Conservation (phyloP, 345 rosid species). For the Salix exigua region DNA sequence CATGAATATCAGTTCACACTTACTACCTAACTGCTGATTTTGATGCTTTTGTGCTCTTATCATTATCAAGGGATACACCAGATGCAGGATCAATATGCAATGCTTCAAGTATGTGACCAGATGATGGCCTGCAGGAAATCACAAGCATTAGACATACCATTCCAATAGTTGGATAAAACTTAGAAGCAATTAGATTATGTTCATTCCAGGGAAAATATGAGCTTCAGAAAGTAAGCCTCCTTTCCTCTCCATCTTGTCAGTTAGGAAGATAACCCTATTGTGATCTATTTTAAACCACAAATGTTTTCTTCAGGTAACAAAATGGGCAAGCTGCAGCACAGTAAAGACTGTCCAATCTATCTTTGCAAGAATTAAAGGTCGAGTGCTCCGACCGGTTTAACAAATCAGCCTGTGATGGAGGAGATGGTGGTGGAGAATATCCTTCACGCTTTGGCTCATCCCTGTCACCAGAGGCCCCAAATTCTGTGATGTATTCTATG, state of each 20-base stretch:
- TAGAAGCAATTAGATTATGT: slow-evolving; percentile 17
- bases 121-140: slow-evolving; percentile 74
- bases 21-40: slow-evolving; percentile 62
- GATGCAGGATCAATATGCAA: slow-evolving; percentile 97
- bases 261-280: slow-evolving; percentile 50
- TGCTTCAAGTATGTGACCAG: slow-evolving; percentile 88
- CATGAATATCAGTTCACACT: not conserved
- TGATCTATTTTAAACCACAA: slow-evolving; percentile 46
- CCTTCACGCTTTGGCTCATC: slow-evolving; percentile 67
- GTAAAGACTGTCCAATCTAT: slow-evolving; percentile 79
- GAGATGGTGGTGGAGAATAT: slow-evolving; percentile 89
- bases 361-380: slow-evolving; percentile 95
- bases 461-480: slow-evolving; percentile 72
- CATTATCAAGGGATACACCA: slow-evolving; percentile 78
- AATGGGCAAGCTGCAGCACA: slow-evolving; percentile 67
- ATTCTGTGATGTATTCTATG: slow-evolving; percentile 90
- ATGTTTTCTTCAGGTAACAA: slow-evolving; percentile 59
- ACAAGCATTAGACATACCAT: slow-evolving; percentile 42
- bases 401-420: slow-evolving; percentile 58
- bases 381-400: slow-evolving; percentile 99
- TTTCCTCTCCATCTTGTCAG: slow-evolving; percentile 50
- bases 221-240: slow-evolving; percentile 58
- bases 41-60: slow-evolving; percentile 44
- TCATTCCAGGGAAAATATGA: slow-evolving; percentile 31
- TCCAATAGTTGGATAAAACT: slow-evolving; percentile 18